Percentiles rank a stretch among this genome's conserved stretches.
Conservation (phyloP, 371 early-diverging fungal species). For the Syncephalis fuscata region DNA sequence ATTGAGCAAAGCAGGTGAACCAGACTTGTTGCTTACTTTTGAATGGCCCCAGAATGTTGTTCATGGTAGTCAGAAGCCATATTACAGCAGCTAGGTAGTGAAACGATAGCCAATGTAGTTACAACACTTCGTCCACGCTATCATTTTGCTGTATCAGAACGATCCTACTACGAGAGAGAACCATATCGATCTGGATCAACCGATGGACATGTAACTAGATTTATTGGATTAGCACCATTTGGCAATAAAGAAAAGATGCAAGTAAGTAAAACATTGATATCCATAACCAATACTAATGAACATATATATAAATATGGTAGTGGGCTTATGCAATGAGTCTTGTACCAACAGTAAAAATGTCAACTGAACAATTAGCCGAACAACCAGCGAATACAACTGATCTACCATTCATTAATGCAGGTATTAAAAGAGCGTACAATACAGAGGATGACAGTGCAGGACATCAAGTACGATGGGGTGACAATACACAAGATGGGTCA, state of each 20-base stretch:
- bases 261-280: too few species aligned
- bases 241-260: too few species aligned
- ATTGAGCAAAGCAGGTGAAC: conserved; percentile 20
- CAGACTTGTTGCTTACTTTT: conserved; percentile 64
- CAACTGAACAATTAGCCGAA: conserved; percentile 14
- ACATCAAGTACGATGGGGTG: too few species aligned
- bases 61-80: conserved; percentile 7
- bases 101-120: conserved; percentile 25
- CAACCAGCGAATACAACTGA: conserved; percentile 35
- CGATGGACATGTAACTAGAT: too few species aligned
- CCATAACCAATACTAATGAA: too few species aligned
- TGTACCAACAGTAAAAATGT: conserved; percentile 34
- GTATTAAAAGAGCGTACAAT: too few species aligned
- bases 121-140: conserved; percentile 60
- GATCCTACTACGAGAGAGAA: conserved; percentile 62
- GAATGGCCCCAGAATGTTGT: conserved; percentile 59
- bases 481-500: neutral
- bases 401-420: too few species aligned
- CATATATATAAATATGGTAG: too few species aligned
- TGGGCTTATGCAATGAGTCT: conserved; percentile 91
- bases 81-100: conserved; percentile 11
- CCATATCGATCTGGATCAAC: conserved; percentile 46
- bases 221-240: too few species aligned
- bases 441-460: too few species aligned
- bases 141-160: conserved; percentile 59